Base-by-base conservation (phyloP, 1,284 basidiomycete species). In the Moesziomyces aphidis region DNA sequence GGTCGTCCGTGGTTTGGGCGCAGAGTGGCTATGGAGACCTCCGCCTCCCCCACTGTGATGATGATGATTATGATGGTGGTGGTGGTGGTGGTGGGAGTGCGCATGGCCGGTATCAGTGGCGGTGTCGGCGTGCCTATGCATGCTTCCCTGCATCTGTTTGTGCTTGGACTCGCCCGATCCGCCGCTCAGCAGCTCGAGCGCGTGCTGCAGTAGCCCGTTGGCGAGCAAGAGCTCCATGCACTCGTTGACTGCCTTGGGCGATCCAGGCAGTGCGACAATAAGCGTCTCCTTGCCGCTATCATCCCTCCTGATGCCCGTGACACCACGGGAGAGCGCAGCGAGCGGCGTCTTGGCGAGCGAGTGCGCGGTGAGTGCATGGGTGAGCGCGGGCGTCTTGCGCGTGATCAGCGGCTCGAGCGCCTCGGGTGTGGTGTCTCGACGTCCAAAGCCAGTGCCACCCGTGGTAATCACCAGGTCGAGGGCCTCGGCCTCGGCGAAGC, bases 361-460 rank as follows among this genome's bases (percentile, higher is more conserved):
- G 8, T 88, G 83, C 0, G 89, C 87, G 24, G 93, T 85, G 55
- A 95, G 84, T 23, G 93, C 87, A 76, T 94, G 91, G 0, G 92
- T 90, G n/a, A 95, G 86, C 2, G 92, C 92, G 0, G 92, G 86
- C 1, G 93, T 92, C 49, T 89, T 87, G 5, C 91, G 89, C 63
- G 91, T 89, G 36, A 95, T 88, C 21, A 95, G 85, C 0, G 90
- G 89, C 13, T 86, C 85, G 50, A 95, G 87, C 0, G 92, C 92
- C 87, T 95, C 92, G 44, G 93, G 93, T 6, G 93, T 95, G 43
- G 87, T 85, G 84, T 95, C 93, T 63, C 91, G 87, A 36, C 88
- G 86, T 3, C 93, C 91, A 79, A 94, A 93, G 5, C 93, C 93
- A 0, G 93, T 95, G 2, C 93, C 93, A 11, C 93, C 93, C 0